Evolutionary conservation across 2,329 filamentous ascomycete genomes (phyloP).

Genomic region (Curvularia sp.): DNA sequence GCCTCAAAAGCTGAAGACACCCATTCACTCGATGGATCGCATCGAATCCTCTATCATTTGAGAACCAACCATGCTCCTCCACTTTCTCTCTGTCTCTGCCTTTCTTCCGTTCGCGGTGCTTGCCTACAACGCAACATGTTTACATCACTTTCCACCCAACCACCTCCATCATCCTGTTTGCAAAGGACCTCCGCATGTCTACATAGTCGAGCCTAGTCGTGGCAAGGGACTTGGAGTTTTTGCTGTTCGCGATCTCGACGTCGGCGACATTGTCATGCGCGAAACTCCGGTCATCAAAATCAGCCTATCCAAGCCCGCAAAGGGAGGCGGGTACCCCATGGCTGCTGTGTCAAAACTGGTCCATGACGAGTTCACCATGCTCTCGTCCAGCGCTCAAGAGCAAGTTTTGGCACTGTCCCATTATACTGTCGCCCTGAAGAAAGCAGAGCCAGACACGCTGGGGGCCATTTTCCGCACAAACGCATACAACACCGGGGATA

Average conservation of each 20-base stretch:
- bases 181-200: slow-evolving; percentile 34
- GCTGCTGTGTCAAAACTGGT: slow-evolving; percentile 32
- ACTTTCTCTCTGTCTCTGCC: neutral
- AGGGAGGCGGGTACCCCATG: slow-evolving; percentile 40
- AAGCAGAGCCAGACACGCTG: slow-evolving; percentile 30
- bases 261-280: slow-evolving; percentile 51
- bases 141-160: slow-evolving; percentile 25
- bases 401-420: slow-evolving; percentile 42
- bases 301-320: slow-evolving; percentile 35
- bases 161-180: slow-evolving; percentile 32
- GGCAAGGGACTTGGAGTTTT: slow-evolving; percentile 56
- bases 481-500: slow-evolving; percentile 44
- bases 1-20: neutral
- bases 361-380: slow-evolving; percentile 33
- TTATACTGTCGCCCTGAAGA: slow-evolving; percentile 29
- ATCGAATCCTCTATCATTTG: neutral
- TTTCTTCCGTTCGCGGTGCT: neutral
- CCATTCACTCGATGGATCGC: neutral
- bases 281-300: slow-evolving; percentile 52
- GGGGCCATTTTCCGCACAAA: slow-evolving; percentile 48
- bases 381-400: slow-evolving; percentile 30
- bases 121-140: slow-evolving; percentile 18
- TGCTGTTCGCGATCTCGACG: slow-evolving; percentile 47
- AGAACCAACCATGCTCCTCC: slow-evolving; percentile 1
- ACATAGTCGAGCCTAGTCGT: slow-evolving; percentile 40